A percentile compares a stretch with the other conserved stretches of the same genome.
These are phyloP conservation scores for Nannizziopsis arthrosporioides DNA, from an alignment of 2,329 filamentous ascomycete genomes.

Conservation along the genomic window DNA sequence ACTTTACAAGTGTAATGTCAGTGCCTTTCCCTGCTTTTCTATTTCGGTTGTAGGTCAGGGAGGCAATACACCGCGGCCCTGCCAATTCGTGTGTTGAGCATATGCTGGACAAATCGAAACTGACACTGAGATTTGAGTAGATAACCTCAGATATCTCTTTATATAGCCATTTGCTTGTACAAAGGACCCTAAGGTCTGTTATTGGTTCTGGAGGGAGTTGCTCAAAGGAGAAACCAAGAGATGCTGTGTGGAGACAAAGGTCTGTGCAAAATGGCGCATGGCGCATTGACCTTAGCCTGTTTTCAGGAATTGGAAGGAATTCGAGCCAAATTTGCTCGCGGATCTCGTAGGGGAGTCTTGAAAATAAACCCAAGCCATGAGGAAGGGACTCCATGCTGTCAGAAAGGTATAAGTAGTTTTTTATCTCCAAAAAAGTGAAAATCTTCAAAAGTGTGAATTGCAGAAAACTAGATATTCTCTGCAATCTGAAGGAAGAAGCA, in stretches of 20 bases:
- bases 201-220: too few species aligned
- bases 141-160: background rate
- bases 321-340: background rate
- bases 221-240: too few species aligned
- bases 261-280: too few species aligned
- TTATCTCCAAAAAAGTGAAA: too few species aligned
- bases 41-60: too few species aligned
- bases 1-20: background rate
- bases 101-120: background rate
- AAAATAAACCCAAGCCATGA: conserved; percentile 44
- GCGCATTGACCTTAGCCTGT: background rate
- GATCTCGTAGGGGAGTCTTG: conserved; percentile 39
- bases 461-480: too few species aligned
- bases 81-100: background rate
- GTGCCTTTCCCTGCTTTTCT: background rate
- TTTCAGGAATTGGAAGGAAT: background rate
- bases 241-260: too few species aligned
- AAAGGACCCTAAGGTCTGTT: background rate
- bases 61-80: too few species aligned
- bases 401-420: too few species aligned
- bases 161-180: background rate
- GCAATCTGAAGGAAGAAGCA: too few species aligned
- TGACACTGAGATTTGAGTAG: background rate
- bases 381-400: too few species aligned
- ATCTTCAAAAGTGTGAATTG: too few species aligned